These are phyloP conservation scores for Aspergillus clavatus DNA, from an alignment of 2,329 filamentous ascomycete species.

Conservation along the genomic window DNA sequence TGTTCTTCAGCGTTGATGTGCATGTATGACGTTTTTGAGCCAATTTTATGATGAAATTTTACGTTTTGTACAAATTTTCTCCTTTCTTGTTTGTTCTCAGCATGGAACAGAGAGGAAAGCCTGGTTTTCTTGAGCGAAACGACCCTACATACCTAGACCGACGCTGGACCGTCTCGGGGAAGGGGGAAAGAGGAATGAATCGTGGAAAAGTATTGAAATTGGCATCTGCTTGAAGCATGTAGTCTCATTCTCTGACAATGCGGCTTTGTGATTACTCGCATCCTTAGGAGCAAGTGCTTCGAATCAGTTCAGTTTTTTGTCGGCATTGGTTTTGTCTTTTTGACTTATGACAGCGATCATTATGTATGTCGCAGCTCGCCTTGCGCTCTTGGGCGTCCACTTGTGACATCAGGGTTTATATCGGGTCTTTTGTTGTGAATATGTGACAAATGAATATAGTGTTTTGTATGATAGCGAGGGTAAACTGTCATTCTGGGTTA, in stretches of 20 bases:
- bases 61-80: conserved; percentile 36
- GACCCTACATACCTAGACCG: conserved; percentile 30
- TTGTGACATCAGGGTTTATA: background rate
- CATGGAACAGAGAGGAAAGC: conserved; percentile 30
- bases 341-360: background rate
- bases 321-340: conserved; percentile 9
- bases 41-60: conserved; percentile 21
- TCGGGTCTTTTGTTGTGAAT: background rate
- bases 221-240: conserved; percentile 10
- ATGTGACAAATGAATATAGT: background rate
- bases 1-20: conserved; percentile 28
- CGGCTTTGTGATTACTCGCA: background rate
- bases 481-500: too few relatives aligned
- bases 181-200: conserved; percentile 23
- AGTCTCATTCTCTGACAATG: conserved; percentile 13
- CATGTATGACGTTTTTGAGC: conserved; percentile 26
- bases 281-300: conserved; percentile 2
- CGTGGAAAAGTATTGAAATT: conserved; percentile 19
- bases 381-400: background rate
- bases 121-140: conserved; percentile 30
- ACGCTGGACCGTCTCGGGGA: conserved; percentile 40
- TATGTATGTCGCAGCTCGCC: background rate
- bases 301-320: conserved; percentile 5
- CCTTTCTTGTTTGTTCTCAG: conserved; percentile 11
- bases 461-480: too few relatives aligned